Base-by-base conservation (phyloP, 208 protist species). In the Wallacemonas collosoma region DNA sequence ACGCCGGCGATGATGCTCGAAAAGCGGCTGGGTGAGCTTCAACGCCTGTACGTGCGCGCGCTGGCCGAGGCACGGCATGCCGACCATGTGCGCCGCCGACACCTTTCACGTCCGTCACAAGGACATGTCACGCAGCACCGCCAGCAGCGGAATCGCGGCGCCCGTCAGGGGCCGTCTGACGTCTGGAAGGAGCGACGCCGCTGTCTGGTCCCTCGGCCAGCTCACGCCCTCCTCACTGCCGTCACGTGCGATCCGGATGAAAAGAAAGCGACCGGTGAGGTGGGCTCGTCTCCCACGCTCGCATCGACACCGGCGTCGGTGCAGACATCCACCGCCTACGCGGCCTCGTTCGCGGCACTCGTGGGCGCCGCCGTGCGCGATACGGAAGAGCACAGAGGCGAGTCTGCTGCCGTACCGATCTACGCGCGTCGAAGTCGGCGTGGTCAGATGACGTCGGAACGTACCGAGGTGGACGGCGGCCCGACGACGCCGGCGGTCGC, bases 1-100 rank as follows among this genome's bases (percentile, higher is more conserved):
- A 73, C 71, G 75, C 43, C 76, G 67, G 80, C 72, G 70, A 7
- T 35, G 65, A 55, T 45, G 60, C 4, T 65, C 7, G 43, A 44
- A 41, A 5, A 51, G 38, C 60, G 60, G 17, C 43, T 65, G 12
- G 60, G 6, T 1, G 76, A 82, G 64, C 75, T 77, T 7, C 75
- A 78, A 48, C 68, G 73, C 26, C 78, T 79, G 53, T 82, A 85
- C 71, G 69, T 77, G 2, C 47, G 71, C 38, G 80, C 80, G 0
- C 40, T 85, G 38, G 68, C 71, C 2, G 80, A 85, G 7, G 80
- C 72, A 2, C 68, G 51, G 3, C 48, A 38, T 14, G 64, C 64
- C 6, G 64, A 69, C 45, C 17, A 67, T 0, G 9, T 8, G 14
- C 60, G 62, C 7, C 56, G 56, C 43, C 56, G 56, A 14, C 36